A percentile compares a stretch with the other conserved stretches of the same genome.
Conservation (phyloP, 345 rosid species). For the Moricandia moricandioides region DNA sequence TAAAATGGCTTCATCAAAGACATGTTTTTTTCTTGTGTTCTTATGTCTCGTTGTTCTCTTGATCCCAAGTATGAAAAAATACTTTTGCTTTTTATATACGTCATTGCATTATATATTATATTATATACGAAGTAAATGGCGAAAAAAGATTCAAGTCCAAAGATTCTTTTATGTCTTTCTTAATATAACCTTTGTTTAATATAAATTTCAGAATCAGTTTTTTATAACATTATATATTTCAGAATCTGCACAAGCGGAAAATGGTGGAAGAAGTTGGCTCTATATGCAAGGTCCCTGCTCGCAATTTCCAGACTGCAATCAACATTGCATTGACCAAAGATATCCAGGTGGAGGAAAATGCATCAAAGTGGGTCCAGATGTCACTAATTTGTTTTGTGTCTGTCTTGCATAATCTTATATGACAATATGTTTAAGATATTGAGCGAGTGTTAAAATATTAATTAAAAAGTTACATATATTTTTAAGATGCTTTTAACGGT, state of each 20-base stretch:
- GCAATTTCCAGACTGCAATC: not conserved
- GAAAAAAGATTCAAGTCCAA: too few relatives aligned
- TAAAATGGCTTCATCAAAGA: too few relatives aligned
- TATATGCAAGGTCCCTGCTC: not conserved
- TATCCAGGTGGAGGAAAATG: not conserved
- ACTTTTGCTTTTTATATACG: not conserved
- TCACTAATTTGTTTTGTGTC: not conserved
- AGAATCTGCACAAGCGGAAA: not conserved
- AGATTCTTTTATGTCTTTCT: too few relatives aligned
- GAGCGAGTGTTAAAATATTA: not conserved
- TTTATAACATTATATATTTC: too few relatives aligned
- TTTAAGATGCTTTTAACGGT: not conserved
- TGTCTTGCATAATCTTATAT: not conserved
- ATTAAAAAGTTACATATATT: not conserved
- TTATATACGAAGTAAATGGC: too few relatives aligned
- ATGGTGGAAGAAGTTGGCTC: not conserved
- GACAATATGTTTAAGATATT: not conserved
- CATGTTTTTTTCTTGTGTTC: not conserved
- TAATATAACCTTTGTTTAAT: too few relatives aligned
- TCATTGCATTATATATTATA: too few relatives aligned
- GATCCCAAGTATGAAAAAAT: not conserved
- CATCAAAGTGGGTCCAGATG: not conserved
- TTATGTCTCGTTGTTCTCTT: not conserved
- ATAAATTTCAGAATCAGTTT: too few relatives aligned
- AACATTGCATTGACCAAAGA: not conserved